A percentile compares a stretch with the other conserved stretches of the same genome.
Conservation (phyloP, 495 filamentous ascomycete species). For the Amphirosellinia nigrospora region DNA sequence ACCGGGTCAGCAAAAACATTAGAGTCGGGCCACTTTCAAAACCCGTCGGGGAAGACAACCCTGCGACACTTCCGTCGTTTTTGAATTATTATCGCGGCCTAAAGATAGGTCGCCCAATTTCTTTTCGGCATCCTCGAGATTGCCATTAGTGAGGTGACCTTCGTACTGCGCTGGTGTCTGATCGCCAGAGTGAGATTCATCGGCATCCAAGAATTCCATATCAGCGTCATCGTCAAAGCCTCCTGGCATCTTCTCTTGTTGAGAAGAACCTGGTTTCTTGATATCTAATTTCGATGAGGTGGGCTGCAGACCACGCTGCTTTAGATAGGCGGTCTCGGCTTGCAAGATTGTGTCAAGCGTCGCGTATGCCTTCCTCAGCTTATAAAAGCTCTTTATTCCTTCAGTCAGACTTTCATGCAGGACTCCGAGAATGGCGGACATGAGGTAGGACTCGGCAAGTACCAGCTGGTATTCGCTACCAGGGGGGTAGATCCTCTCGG, state of each 20-base stretch:
- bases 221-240: slow-evolving; percentile 32
- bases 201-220: slow-evolving; percentile 39
- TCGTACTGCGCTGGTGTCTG: slow-evolving; percentile 37
- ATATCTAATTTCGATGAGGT: slow-evolving; percentile 1
- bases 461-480: slow-evolving; percentile 84
- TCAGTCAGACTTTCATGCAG: slow-evolving; percentile 94
- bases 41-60: slow-evolving; percentile 3
- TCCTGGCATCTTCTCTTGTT: slow-evolving; percentile 27
- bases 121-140: slow-evolving; percentile 24
- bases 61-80: not conserved
- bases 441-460: slow-evolving; percentile 80
- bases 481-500: slow-evolving; percentile 67
- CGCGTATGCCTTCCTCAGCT: slow-evolving; percentile 85
- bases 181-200: slow-evolving; percentile 36
- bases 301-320: slow-evolving; percentile 32
- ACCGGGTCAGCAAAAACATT: slow-evolving; percentile 69
- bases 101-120: slow-evolving; percentile 30
- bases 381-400: slow-evolving; percentile 89
- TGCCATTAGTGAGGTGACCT: slow-evolving; percentile 29
- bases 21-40: slow-evolving; percentile 38
- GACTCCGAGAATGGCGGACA: slow-evolving; percentile 86
- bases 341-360: slow-evolving; percentile 76
- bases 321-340: slow-evolving; percentile 51
- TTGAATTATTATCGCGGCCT: slow-evolving; percentile 18
- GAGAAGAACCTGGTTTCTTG: slow-evolving; percentile 19